Conservation (phyloP, 2,329 filamentous ascomycete species). For the Chrysoporthe puriensis region DNA sequence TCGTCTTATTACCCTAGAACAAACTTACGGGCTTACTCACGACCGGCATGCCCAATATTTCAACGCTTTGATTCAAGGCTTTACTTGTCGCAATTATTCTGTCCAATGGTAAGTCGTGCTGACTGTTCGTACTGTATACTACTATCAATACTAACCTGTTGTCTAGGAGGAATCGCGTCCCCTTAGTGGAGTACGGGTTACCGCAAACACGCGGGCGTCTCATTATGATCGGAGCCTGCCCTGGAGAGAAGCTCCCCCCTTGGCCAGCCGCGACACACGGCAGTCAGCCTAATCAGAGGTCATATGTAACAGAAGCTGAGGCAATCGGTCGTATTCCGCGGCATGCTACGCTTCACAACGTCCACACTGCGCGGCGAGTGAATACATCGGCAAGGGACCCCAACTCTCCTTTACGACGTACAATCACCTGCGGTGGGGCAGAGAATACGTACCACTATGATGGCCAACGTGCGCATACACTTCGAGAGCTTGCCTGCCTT, state of each 20-base stretch:
- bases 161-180: conserved; percentile 49
- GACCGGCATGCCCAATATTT: conserved; percentile 59
- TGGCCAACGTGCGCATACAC: conserved; percentile 65
- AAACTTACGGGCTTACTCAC: conserved; percentile 70
- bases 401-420: conserved; percentile 51
- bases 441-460: conserved; percentile 64
- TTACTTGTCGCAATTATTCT: conserved; percentile 69
- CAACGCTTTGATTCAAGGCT: conserved; percentile 62
- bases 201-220: conserved; percentile 55
- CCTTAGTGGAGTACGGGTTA: conserved; percentile 54
- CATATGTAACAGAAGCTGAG: conserved; percentile 49
- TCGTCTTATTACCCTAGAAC: conserved; percentile 75
- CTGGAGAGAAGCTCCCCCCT: conserved; percentile 69
- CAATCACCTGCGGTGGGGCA: conserved; percentile 67
- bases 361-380: conserved; percentile 30
- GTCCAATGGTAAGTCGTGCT: conserved; percentile 60
- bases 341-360: conserved; percentile 43
- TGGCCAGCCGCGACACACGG: conserved; percentile 67
- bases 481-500: conserved; percentile 70
- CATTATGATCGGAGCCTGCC: conserved; percentile 62
- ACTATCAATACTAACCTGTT: neutral
- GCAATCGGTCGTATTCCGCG: conserved; percentile 43
- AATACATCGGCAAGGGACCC: conserved; percentile 47
- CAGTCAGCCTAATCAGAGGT: conserved; percentile 39
- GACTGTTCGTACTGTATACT: neutral